Evolutionary conservation across 768 basidiomycete genomes (phyloP), one percentile per base, ranked within the genome.

Genomic region (Boletus eberwhitei): DNA sequence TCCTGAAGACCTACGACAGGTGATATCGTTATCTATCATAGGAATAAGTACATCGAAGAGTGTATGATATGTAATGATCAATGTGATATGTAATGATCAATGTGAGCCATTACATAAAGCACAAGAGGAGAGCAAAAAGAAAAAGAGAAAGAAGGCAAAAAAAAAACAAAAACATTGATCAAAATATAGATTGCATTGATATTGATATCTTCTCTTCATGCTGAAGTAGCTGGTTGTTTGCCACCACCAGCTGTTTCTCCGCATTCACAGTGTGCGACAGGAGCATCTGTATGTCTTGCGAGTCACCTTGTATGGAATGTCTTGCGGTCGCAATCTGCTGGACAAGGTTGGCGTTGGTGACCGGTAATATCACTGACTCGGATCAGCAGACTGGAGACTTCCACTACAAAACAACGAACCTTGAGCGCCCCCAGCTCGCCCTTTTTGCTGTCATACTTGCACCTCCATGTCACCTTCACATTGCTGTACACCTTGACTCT

Each of bases 391-490:
- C 5, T 4, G 12, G 11, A 32, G 6, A 43, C 45, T 8, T 14
- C 53, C 22, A n/a, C 2, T n/a, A 26, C n/a, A n/a, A 16, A 16
- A 42, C 12, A 16, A 58, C 60, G 8, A 14, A 93, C 94, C 83
- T 90, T 93, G 61, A 90, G 71, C 4, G 85, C 86, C 52, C 96
- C 93, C 26, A 96, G 70, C 68, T 98, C 94, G n/a, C 89, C 90
- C 57, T 95, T 88, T 68, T 91, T 93, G 31, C 81, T 67, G n/a
- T 77, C 78, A 43, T 89, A 81, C 73, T 93, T 92, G 59, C 84
- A 82, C 55, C 90, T 81, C 93, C 93, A 96, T 4, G 82, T 77
- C 12, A 81, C 74, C 68, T 93, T 92, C n/a, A 82, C 81, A 50
- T 95, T 88, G 0, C 85, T 85, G 55, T 88, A 85, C 11, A 80